These are phyloP conservation scores for Plasmodium cynomolgi DNA, from an alignment of 169 alveolate species.

Conservation along the genomic window DNA sequence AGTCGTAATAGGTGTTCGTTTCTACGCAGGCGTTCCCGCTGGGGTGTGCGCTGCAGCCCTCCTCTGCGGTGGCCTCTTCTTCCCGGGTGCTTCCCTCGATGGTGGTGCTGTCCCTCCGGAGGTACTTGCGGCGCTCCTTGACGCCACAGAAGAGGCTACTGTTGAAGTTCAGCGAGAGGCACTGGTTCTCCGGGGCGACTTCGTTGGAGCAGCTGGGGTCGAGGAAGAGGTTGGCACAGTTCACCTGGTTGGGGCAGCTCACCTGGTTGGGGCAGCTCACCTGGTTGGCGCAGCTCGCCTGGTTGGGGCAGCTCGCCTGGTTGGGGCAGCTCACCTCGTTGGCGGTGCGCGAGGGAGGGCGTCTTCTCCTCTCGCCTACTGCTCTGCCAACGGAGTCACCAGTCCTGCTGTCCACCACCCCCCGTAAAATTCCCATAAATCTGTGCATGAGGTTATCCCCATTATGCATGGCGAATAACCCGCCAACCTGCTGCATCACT, in stretches of 20 bases:
- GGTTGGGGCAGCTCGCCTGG: not conserved
- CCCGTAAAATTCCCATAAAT: not conserved
- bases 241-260: not conserved
- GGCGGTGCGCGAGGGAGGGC: not conserved
- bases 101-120: not conserved
- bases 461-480: not conserved
- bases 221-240: not conserved
- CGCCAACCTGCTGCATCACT: not conserved
- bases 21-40: not conserved
- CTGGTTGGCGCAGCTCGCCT: not conserved
- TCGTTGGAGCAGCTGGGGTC: slow-evolving; percentile 2
- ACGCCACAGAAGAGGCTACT: slow-evolving; percentile 17
- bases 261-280: too few species aligned
- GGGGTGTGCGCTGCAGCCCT: not conserved
- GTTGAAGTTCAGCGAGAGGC: slow-evolving; percentile 18
- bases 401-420: not conserved
- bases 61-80: not conserved
- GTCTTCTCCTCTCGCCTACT: not conserved
- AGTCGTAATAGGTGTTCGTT: not conserved
- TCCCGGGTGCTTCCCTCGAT: not conserved
- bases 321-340: too few species aligned
- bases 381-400: not conserved
- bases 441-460: not conserved
- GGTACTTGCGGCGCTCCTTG: not conserved
- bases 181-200: not conserved